Evolutionary conservation across 1,284 basidiomycete species (phyloP).

Genomic region (Erythrobasidium hasegawianum): DNA sequence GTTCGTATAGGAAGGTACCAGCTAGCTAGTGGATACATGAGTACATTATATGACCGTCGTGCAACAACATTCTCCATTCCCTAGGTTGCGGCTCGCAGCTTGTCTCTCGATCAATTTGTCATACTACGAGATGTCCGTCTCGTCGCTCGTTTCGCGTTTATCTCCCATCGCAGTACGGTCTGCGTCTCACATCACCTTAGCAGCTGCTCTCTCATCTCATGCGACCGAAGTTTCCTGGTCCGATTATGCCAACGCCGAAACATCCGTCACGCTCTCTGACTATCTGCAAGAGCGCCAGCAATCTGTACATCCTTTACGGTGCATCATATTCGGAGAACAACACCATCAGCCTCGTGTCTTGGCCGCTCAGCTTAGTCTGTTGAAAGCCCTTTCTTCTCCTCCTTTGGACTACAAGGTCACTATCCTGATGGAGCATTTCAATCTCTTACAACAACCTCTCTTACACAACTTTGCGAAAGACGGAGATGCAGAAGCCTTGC

Average conservation of each 20-base stretch:
- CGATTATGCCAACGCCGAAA: neutral
- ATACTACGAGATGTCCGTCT: neutral
- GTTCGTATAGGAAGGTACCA: too few species aligned
- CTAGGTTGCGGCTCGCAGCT: neutral
- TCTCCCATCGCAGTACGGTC: slow-evolving; percentile 6
- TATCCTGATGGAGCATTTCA: slow-evolving; percentile 34
- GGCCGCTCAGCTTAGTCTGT: slow-evolving; percentile 21
- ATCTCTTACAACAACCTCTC: slow-evolving; percentile 13
- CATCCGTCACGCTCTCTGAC: neutral
- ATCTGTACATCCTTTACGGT: neutral
- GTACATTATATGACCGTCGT: too few species aligned
- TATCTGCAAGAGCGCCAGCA: neutral
- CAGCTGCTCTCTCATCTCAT: neutral
- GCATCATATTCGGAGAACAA: slow-evolving; percentile 29
- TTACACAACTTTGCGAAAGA: slow-evolving; percentile 14
- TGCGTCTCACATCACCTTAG: neutral
- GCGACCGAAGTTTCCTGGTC: neutral
- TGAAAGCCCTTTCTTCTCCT: slow-evolving; percentile 6
- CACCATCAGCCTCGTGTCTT: slow-evolving; percentile 30
- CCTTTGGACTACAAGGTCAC: slow-evolving; percentile 20
- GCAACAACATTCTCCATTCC: too few species aligned
- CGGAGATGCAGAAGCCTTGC: slow-evolving; percentile 15
- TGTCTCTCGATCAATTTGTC: neutral
- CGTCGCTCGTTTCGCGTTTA: slow-evolving; percentile 10
- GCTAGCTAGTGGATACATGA: too few species aligned